Conservation (phyloP, 345 rosid genomes). For the Linum trigynum region DNA sequence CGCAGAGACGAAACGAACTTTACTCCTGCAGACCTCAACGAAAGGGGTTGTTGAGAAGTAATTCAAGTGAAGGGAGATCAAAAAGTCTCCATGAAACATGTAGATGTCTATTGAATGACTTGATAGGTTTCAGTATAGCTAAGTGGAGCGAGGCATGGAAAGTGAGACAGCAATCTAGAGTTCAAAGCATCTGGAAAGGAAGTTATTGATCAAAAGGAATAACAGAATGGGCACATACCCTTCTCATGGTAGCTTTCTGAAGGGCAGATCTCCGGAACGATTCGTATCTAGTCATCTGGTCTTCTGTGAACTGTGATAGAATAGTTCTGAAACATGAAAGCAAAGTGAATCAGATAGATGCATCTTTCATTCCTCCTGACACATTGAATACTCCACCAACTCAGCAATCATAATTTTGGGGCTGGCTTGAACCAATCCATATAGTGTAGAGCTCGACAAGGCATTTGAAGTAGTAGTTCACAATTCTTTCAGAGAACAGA, state of each 20-base stretch:
- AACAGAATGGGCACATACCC: constrained; percentile 31
- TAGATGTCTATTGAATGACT: neutral
- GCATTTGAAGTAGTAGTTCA: too few species aligned
- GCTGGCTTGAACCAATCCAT: neutral
- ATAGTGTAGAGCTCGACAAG: too few species aligned
- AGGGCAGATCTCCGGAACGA: constrained; percentile 92
- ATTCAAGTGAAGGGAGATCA: too few species aligned
- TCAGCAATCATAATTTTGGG: neutral
- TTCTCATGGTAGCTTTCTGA: constrained; percentile 86
- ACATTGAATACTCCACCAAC: too few species aligned
- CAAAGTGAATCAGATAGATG: constrained; percentile 1
- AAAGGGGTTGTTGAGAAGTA: neutral
- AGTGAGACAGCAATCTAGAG: neutral
- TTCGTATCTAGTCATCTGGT: constrained; percentile 84
- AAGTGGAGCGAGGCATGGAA: neutral
- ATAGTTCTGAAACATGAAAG: constrained; percentile 38
- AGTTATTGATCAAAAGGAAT: neutral
- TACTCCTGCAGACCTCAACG: neutral
- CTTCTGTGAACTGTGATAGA: constrained; percentile 69
- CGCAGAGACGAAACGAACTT: neutral
- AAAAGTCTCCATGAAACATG: too few species aligned
- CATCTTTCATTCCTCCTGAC: neutral
- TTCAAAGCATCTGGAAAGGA: neutral
- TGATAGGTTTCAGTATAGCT: neutral
- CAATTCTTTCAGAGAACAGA: neutral